Percentiles rank a stretch among this genome's conserved stretches.
phyloP scores from a whole-genome alignment of 768 basidiomycete species.

The Albatrellus ellisii region DNA sequence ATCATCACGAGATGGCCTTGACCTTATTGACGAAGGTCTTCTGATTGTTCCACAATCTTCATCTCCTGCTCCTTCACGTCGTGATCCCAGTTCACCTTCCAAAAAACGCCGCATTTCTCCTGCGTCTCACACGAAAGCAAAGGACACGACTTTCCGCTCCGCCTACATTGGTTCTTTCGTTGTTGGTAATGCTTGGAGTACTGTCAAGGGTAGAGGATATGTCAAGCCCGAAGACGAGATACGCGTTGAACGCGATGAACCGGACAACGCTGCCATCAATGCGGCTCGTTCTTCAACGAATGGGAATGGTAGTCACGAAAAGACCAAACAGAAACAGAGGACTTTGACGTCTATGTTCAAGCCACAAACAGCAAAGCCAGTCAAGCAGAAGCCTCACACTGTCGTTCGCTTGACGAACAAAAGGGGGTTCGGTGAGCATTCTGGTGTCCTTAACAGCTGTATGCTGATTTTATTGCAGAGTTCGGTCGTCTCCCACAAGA shows the following conservation, averaged over 20 bases:
- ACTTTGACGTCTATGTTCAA: slow-evolving; percentile 58
- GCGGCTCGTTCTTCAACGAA: slow-evolving; percentile 12
- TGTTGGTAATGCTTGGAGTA: slow-evolving; percentile 69
- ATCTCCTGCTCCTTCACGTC: slow-evolving; percentile 12
- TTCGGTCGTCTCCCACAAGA: slow-evolving; percentile 68
- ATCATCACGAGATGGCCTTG: slow-evolving; percentile 17
- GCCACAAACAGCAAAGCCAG: slow-evolving; percentile 30
- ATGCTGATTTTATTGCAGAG: slow-evolving; percentile 28
- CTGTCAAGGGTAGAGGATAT: slow-evolving; percentile 60
- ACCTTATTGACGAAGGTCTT: slow-evolving; percentile 14
- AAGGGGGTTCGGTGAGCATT: slow-evolving; percentile 45
- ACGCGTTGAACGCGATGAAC: slow-evolving; percentile 39
- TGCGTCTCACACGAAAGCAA: slow-evolving; percentile 3
- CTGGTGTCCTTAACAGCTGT: neutral
- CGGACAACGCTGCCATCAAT: slow-evolving; percentile 18
- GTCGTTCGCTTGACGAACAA: slow-evolving; percentile 56
- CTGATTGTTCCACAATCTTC: too few relatives aligned
- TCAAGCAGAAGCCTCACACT: slow-evolving; percentile 47
- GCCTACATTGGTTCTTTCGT: slow-evolving; percentile 55
- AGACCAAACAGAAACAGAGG: slow-evolving; percentile 39
- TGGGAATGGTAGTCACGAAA: slow-evolving; percentile 21
- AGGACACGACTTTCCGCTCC: slow-evolving; percentile 17
- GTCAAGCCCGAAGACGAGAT: slow-evolving; percentile 52
- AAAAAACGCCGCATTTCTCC: slow-evolving; percentile 36
- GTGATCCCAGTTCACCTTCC: slow-evolving; percentile 22